Percentiles rank a stretch among this genome's conserved stretches.
phyloP scores from a whole-genome alignment of 352 stramenopile species.

The Pythium graminicola region DNA sequence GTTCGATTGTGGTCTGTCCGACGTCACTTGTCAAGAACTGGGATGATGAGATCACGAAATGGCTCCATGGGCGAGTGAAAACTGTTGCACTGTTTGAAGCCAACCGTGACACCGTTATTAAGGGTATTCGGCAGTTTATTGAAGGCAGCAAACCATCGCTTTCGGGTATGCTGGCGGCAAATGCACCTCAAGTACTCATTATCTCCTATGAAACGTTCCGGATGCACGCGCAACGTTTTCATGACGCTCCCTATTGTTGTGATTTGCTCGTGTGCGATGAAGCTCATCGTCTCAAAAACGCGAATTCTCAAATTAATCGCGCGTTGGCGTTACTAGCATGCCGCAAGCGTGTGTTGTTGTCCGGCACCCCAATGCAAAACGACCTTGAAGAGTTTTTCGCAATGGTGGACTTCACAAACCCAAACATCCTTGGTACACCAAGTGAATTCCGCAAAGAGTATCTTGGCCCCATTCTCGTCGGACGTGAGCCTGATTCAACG shows the following conservation, averaged over 20 bases:
- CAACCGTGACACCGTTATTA: slow-evolving; percentile 74
- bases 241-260: slow-evolving; percentile 79
- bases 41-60: slow-evolving; percentile 88
- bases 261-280: slow-evolving; percentile 98
- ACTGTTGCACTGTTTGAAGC: slow-evolving; percentile 79
- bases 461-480: slow-evolving; percentile 82
- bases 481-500: slow-evolving; percentile 86
- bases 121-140: slow-evolving; percentile 78
- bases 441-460: slow-evolving; percentile 94
- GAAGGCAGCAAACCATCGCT: slow-evolving; percentile 64
- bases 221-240: slow-evolving; percentile 89
- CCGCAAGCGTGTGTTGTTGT: slow-evolving; percentile 92
- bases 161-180: slow-evolving; percentile 20
- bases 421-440: slow-evolving; percentile 69
- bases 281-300: slow-evolving; percentile 98
- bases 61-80: slow-evolving; percentile 77
- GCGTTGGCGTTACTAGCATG: slow-evolving; percentile 77
- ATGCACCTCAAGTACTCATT: slow-evolving; percentile 70
- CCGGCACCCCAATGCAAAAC: slow-evolving; percentile 98
- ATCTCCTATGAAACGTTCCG: slow-evolving; percentile 92
- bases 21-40: slow-evolving; percentile 88
- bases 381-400: slow-evolving; percentile 98
- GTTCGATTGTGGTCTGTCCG: slow-evolving; percentile 75
- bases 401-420: slow-evolving; percentile 92
- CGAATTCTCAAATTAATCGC: slow-evolving; percentile 91